Conservation (phyloP, 306 rosid genomes). For the Dryas octopetala region DNA sequence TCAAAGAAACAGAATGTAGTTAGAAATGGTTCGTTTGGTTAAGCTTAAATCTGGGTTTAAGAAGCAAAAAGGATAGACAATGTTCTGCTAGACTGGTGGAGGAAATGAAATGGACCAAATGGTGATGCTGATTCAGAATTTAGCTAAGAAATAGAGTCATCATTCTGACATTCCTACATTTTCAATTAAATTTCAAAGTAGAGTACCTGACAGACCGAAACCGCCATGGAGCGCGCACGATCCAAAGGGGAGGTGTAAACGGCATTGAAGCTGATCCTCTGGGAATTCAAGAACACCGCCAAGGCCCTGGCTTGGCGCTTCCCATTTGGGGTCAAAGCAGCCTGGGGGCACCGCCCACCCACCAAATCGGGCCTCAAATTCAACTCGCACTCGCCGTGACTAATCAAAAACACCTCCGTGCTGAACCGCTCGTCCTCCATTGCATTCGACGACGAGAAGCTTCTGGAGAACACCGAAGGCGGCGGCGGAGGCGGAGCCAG, state of each 20-base stretch:
- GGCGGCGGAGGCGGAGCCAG: slow-evolving; percentile 69
- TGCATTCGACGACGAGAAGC: slow-evolving; percentile 46
- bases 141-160: neutral
- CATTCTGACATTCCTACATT: neutral
- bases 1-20: neutral
- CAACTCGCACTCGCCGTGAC: slow-evolving; percentile 91
- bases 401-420: slow-evolving; percentile 74
- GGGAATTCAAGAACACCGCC: slow-evolving; percentile 89
- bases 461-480: slow-evolving; percentile 50
- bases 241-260: slow-evolving; percentile 77
- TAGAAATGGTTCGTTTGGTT: too few species aligned
- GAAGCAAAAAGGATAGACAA: too few species aligned
- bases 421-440: slow-evolving; percentile 54
- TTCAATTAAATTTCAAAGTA: neutral
- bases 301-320: slow-evolving; percentile 88
- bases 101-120: too few species aligned
- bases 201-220: slow-evolving; percentile 67
- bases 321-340: slow-evolving; percentile 64
- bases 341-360: slow-evolving; percentile 68
- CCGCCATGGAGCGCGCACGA: slow-evolving; percentile 83
- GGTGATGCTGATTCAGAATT: too few species aligned
- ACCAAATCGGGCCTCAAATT: slow-evolving; percentile 75
- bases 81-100: too few species aligned
- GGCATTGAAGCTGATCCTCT: slow-evolving; percentile 70
- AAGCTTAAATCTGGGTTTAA: too few species aligned